phyloP scores from a whole-genome alignment of 345 rosid genomes.

The Eucalyptus erythrocorys region DNA sequence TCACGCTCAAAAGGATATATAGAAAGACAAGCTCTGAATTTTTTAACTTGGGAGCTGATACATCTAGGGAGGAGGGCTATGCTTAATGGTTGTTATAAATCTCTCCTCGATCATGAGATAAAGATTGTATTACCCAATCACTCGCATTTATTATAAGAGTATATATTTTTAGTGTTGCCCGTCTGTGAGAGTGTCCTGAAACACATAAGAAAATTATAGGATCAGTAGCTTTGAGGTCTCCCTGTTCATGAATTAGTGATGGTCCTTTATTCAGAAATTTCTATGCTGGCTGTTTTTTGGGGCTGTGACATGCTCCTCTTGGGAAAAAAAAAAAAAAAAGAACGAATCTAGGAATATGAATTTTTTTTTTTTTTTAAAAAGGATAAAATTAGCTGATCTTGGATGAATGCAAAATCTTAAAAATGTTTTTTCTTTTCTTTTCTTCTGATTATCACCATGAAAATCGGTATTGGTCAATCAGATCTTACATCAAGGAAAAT shows the following conservation, averaged over 20 bases:
- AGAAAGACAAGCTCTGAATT: background rate
- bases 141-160: no score
- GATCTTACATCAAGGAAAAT: background rate
- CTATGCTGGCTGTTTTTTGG: background rate
- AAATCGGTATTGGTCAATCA: background rate
- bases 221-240: no score
- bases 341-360: background rate
- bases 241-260: no score
- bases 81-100: background rate
- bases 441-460: background rate
- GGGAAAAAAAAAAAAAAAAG: background rate
- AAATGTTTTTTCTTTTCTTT: accelerated
- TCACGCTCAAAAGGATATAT: no score
- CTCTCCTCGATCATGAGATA: background rate
- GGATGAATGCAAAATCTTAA: background rate
- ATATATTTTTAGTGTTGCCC: no score
- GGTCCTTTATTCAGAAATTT: background rate
- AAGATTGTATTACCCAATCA: no score
- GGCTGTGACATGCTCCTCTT: background rate
- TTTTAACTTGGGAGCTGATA: background rate
- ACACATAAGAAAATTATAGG: no score
- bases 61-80: background rate
- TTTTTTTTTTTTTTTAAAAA: no score
- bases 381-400: background rate
- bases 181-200: no score